A percentile compares a stretch with the other conserved stretches of the same genome.
These are phyloP conservation scores for Claviceps sp. DNA, from an alignment of 2,329 filamentous ascomycete species.

Conservation along the genomic window DNA sequence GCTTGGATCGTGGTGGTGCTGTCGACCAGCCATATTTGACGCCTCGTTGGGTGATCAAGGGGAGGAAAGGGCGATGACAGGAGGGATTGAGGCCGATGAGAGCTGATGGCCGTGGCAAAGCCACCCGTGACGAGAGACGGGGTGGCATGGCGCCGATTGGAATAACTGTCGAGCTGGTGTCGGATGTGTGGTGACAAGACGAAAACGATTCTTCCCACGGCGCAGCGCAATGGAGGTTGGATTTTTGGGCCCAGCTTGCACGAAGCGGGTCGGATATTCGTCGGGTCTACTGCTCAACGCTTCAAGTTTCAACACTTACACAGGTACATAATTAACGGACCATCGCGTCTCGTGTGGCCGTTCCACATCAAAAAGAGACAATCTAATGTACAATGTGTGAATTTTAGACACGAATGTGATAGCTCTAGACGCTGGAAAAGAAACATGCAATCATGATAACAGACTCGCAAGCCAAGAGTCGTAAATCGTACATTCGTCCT, in stretches of 20 bases:
- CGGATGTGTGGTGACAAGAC: neutral
- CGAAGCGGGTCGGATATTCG: conserved; percentile 6
- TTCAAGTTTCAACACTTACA: too few relatives aligned
- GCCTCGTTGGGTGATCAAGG: conserved; percentile 31
- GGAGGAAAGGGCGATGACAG: conserved; percentile 30
- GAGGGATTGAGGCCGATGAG: conserved; percentile 13
- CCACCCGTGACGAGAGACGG: conserved; percentile 30
- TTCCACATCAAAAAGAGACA: too few relatives aligned
- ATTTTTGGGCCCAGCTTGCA: too few relatives aligned
- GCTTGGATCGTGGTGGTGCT: conserved; percentile 35
- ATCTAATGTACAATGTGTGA: too few relatives aligned
- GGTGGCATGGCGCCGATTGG: conserved; percentile 27
- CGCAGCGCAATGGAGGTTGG: too few relatives aligned
- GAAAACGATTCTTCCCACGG: too few relatives aligned
- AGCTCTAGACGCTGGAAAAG: neutral
- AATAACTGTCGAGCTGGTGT: neutral
- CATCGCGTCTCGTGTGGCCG: too few relatives aligned
- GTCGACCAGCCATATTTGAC: conserved; percentile 51
- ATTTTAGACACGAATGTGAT: too few relatives aligned
- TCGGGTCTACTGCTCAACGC: neutral
- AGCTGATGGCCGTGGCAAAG: conserved; percentile 24
- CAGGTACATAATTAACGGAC: too few relatives aligned
- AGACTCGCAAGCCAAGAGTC: too few relatives aligned
- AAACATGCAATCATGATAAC: neutral
- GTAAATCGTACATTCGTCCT: neutral